Evolutionary conservation across 805 yeast genomes (phyloP).

Genomic region (Pichia nanzhaoensis): DNA sequence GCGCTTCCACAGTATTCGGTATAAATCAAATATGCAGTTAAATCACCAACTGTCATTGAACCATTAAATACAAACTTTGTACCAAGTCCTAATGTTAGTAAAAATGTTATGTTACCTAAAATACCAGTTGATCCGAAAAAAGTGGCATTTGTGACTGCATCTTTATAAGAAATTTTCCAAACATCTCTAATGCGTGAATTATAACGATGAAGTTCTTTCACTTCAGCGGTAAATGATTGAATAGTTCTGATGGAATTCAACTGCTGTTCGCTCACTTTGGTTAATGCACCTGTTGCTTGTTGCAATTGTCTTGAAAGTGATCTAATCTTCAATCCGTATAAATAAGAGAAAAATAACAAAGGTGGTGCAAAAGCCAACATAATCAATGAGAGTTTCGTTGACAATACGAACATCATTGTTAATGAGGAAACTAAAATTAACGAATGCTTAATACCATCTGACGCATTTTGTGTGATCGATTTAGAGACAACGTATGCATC

Average conservation of each 20-base stretch:
- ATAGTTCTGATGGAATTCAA: slow-evolving; percentile 80
- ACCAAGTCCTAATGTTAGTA: slow-evolving; percentile 74
- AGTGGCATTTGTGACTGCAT: slow-evolving; percentile 73
- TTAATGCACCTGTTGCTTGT: slow-evolving; percentile 76
- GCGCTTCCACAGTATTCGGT: slow-evolving; percentile 93
- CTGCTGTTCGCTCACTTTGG: slow-evolving; percentile 90
- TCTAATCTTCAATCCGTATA: slow-evolving; percentile 78
- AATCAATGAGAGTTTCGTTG: slow-evolving; percentile 70
- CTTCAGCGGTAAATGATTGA: slow-evolving; percentile 86
- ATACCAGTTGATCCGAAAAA: slow-evolving; percentile 78
- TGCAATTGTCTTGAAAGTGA: slow-evolving; percentile 71
- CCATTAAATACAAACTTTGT: slow-evolving; percentile 72
- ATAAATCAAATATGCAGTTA: slow-evolving; percentile 90
- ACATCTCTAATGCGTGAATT: slow-evolving; percentile 63
- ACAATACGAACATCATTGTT: slow-evolving; percentile 84
- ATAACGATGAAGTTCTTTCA: slow-evolving; percentile 67
- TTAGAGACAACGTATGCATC: slow-evolving; percentile 88
- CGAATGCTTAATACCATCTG: slow-evolving; percentile 82
- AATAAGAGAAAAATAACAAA: slow-evolving; percentile 66
- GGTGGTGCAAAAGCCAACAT: slow-evolving; percentile 84
- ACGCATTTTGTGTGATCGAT: slow-evolving; percentile 79
- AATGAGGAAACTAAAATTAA: slow-evolving; percentile 79
- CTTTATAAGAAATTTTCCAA: slow-evolving; percentile 66
- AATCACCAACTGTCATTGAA: slow-evolving; percentile 75
- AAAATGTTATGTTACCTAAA: slow-evolving; percentile 72